Conservation (phyloP, 192 early-diverging fungal species). For the Rhizophagus sp. region DNA sequence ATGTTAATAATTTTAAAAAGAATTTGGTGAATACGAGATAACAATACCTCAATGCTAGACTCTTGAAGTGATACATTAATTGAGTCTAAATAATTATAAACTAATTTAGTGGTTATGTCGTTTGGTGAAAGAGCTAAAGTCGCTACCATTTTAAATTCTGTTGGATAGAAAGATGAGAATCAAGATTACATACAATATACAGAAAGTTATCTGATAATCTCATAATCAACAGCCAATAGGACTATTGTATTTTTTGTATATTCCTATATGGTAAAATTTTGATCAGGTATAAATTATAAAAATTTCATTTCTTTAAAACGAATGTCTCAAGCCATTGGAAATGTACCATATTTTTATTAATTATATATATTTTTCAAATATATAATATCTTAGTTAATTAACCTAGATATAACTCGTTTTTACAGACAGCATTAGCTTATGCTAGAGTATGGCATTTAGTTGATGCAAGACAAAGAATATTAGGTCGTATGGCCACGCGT, state of each 20-base stretch:
- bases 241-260: too few relatives aligned
- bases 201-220: too few relatives aligned
- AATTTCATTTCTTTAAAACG: too few relatives aligned
- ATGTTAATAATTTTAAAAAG: neutral
- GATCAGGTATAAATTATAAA: too few relatives aligned
- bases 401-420: neutral
- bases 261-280: too few relatives aligned
- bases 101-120: neutral
- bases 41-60: neutral
- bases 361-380: neutral
- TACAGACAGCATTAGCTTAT: slow-evolving; percentile 78
- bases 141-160: neutral
- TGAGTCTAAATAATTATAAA: neutral
- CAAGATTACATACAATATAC: too few relatives aligned
- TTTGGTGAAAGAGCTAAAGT: neutral
- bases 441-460: slow-evolving; percentile 92
- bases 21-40: neutral
- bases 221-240: too few relatives aligned
- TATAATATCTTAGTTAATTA: neutral
- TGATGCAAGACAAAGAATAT: slow-evolving; percentile 80
- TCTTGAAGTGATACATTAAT: neutral
- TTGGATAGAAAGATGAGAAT: neutral
- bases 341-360: slow-evolving; percentile 36
- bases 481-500: slow-evolving; percentile 83
- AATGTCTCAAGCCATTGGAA: slow-evolving; percentile 63